Conservation (phyloP, 495 filamentous ascomycete species). For the Baudoinia panamericana region DNA sequence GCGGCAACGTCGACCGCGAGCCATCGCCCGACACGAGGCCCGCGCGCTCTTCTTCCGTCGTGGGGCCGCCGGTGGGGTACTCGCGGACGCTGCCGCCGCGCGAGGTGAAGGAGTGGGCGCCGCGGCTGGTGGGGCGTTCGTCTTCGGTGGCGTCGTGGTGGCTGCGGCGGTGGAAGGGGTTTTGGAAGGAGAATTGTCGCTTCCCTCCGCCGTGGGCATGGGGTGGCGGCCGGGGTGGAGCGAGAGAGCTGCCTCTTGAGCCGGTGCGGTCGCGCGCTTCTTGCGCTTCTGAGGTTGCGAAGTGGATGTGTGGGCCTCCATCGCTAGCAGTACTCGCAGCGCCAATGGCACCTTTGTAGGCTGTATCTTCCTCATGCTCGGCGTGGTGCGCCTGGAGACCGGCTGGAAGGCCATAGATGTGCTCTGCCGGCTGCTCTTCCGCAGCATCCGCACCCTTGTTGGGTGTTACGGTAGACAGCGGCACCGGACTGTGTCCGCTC, state of each 20-base stretch:
- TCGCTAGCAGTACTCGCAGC: constrained; percentile 16
- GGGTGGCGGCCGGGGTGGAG: constrained; percentile 25
- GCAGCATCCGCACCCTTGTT: not conserved
- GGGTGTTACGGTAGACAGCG: constrained; percentile 7
- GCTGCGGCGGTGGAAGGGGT: constrained; percentile 44
- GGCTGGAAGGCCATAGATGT: constrained; percentile 22
- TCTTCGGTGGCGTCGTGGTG: constrained; percentile 16
- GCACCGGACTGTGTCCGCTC: constrained; percentile 14
- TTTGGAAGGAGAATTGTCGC: constrained; percentile 87
- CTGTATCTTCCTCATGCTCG: constrained; percentile 33
- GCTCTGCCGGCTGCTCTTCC: constrained; percentile 7
- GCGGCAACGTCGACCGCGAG: constrained; percentile 4
- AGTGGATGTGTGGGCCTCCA: constrained; percentile 33
- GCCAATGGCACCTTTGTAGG: constrained; percentile 34
- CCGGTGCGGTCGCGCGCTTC: constrained; percentile 20
- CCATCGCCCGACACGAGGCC: constrained; percentile 51
- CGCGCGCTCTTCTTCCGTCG: constrained; percentile 78
- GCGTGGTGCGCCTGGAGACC: constrained; percentile 8
- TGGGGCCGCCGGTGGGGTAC: constrained; percentile 31
- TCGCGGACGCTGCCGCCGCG: constrained; percentile 34
- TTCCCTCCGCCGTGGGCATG: constrained; percentile 27
- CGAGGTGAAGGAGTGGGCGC: constrained; percentile 33
- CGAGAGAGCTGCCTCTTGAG: constrained; percentile 22
- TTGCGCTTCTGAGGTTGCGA: constrained; percentile 28
- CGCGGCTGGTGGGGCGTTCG: constrained; percentile 24